Evolutionary conservation across 257 asterid genomes (phyloP), one percentile per base, ranked within the genome.

Genomic region (Scutellaria minor): DNA sequence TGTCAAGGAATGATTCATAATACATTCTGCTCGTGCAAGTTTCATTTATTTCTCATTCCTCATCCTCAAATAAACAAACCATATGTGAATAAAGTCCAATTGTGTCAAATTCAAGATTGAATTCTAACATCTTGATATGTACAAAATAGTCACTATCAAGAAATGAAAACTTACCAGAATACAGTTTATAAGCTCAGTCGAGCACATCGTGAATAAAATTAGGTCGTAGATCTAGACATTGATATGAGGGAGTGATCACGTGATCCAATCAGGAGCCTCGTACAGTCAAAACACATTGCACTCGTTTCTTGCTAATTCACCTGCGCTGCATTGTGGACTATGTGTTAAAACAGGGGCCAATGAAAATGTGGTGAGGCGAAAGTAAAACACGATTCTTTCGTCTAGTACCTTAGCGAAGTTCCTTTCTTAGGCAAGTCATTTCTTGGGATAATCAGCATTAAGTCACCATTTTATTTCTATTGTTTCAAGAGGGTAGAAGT

Each of bases 401-500:
- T 59, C 11, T 13, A 37, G 58, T 75, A 76, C 79, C 84, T 76
- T 15, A 20, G 18, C 0, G 20, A 46, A 45, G 79, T 54, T 53
- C 51, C 73, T 56, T 64, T 48, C 52, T 18, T 5, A 64, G 60
- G 27, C 52, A 54, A 47, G 76, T 54, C 35, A 9, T 41, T 54
- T 56, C 66, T 63, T 52, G 54, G 45, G 67, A 45, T 45, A 71
- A 65, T 51, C 62, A 18, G 47, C 53, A 51, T 14, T 59, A 55
- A 60, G 66, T 76, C 52, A 58, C 80, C 59, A 10, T 55, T 66
- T 77, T 67, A 73, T 63, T 74, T 71, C 74, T 72, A 85, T 68
- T 80, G 50, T 61, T 78, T 74, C 69, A 80, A 65, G 63, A 80
- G 80, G 54, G 81, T 70, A 31, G 93, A 87, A 66, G 81, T 69